phyloP scores from a whole-genome alignment of 768 basidiomycete genomes.

The Clathrus columnatus region DNA sequence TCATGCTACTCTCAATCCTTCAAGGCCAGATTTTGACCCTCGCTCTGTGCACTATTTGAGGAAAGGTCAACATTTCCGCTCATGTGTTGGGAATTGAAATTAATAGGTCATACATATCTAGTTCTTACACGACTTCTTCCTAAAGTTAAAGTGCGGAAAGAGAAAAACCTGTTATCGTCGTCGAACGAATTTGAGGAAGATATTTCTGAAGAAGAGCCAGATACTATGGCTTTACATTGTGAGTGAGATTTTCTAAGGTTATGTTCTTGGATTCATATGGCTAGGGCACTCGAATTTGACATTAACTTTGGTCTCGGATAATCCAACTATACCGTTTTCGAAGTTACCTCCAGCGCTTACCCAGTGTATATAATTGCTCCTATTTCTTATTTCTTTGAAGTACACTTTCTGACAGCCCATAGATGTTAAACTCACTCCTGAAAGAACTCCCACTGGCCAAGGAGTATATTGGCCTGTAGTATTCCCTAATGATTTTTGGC shows the following conservation, averaged over 20 bases:
- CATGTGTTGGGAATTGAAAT: neutral
- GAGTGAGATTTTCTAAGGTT: neutral
- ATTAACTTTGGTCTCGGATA: conserved; percentile 73
- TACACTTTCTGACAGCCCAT: conserved; percentile 16
- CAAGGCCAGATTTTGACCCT: conserved; percentile 41
- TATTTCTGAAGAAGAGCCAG: conserved; percentile 24
- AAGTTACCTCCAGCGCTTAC: conserved; percentile 50
- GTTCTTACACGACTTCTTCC: conserved; percentile 83
- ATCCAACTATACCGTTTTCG: conserved; percentile 40
- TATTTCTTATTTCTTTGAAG: neutral
- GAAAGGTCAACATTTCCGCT: conserved; percentile 42
- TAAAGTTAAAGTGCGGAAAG: conserved; percentile 63
- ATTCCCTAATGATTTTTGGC: conserved; percentile 95
- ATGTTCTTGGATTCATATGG: conserved; percentile 4
- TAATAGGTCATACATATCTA: conserved; percentile 22
- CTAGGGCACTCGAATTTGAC: conserved; percentile 63
- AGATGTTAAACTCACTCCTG: conserved; percentile 60
- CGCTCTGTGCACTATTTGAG: conserved; percentile 59
- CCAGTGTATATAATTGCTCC: conserved; percentile 43
- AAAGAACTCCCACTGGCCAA: conserved; percentile 56
- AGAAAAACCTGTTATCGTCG: conserved; percentile 66
- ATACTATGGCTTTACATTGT: conserved; percentile 73
- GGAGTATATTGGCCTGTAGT: conserved; percentile 81
- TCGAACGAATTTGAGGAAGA: conserved; percentile 46
- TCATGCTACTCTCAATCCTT: conserved; percentile 57